Percentiles rank a stretch among this genome's conserved stretches.
Evolutionary conservation across 345 rosid species (phyloP).

Genomic region (Nephelium lappaceum): DNA sequence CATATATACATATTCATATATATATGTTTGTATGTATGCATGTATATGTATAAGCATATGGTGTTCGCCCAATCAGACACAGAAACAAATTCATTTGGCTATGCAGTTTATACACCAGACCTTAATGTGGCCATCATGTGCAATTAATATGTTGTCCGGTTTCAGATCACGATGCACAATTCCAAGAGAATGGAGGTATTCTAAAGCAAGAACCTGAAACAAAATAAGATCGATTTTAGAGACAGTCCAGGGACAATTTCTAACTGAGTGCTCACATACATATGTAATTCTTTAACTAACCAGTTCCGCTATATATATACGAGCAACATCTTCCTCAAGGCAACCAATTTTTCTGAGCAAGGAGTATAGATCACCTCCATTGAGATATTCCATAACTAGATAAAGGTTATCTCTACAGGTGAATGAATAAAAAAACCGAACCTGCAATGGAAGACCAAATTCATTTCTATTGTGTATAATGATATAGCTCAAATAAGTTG

Average conservation of each 20-base stretch:
- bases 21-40: not conserved
- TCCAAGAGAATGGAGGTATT: slow-evolving; percentile 74
- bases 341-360: slow-evolving; percentile 79
- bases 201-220: slow-evolving; percentile 87
- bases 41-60: not conserved
- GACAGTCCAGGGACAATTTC: slow-evolving; percentile 14
- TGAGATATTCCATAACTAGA: slow-evolving; percentile 92
- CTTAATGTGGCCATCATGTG: slow-evolving; percentile 86
- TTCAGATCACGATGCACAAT: slow-evolving; percentile 86
- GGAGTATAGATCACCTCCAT: slow-evolving; percentile 83
- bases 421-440: slow-evolving; percentile 81
- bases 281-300: slow-evolving; percentile 41
- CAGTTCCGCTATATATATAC: slow-evolving; percentile 82
- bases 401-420: slow-evolving; percentile 87
- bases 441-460: slow-evolving; percentile 52
- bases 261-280: slow-evolving; percentile 10
- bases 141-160: slow-evolving; percentile 84
- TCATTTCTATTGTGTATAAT: slow-evolving; percentile 5
- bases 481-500: slow-evolving; percentile 8
- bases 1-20: not conserved
- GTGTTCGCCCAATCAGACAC: slow-evolving; percentile 1
- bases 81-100: not conserved
- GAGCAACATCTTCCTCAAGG: slow-evolving; percentile 78
- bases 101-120: slow-evolving; percentile 44
- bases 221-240: slow-evolving; percentile 14